Percentiles rank a stretch among this genome's conserved stretches.
Evolutionary conservation across 306 rosid genomes (phyloP).

Genomic region (Vicia faba): DNA sequence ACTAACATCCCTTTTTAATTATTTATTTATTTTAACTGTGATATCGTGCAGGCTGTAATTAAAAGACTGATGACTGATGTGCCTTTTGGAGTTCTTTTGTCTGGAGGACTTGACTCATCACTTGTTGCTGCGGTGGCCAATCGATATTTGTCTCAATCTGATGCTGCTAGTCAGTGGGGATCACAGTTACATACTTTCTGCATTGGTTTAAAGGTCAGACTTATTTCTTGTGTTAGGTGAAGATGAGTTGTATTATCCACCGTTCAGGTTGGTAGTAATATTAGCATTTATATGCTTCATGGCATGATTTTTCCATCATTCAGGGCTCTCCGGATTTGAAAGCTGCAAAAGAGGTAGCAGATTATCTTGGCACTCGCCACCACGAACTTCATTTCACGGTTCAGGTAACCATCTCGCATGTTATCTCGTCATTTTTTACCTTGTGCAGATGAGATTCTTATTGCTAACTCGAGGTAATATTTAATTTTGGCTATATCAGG

Average conservation of each 20-base stretch:
- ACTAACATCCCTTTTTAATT: slow-evolving; percentile 17
- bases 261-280: slow-evolving; percentile 1
- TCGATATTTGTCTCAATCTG: slow-evolving; percentile 67
- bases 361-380: slow-evolving; percentile 92
- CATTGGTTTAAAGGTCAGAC: slow-evolving; percentile 76
- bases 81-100: slow-evolving; percentile 93
- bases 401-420: slow-evolving; percentile 61
- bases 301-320: slow-evolving; percentile 35
- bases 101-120: slow-evolving; percentile 96
- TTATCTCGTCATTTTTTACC: not conserved
- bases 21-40: slow-evolving; percentile 28
- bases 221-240: slow-evolving; percentile 22
- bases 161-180: slow-evolving; percentile 88
- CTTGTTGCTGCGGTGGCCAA: slow-evolving; percentile 92
- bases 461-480: slow-evolving; percentile 16
- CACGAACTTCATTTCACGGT: slow-evolving; percentile 89
- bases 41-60: slow-evolving; percentile 71
- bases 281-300: slow-evolving; percentile 28
- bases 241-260: slow-evolving; percentile 5
- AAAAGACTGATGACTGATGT: slow-evolving; percentile 99
- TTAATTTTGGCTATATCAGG: slow-evolving; percentile 55
- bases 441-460: not conserved
- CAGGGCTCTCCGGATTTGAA: slow-evolving; percentile 95
- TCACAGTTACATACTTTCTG: slow-evolving; percentile 91
- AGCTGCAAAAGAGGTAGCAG: slow-evolving; percentile 96